Conservation (phyloP, 2,329 filamentous ascomycete species). For the Trichothecium roseum region DNA sequence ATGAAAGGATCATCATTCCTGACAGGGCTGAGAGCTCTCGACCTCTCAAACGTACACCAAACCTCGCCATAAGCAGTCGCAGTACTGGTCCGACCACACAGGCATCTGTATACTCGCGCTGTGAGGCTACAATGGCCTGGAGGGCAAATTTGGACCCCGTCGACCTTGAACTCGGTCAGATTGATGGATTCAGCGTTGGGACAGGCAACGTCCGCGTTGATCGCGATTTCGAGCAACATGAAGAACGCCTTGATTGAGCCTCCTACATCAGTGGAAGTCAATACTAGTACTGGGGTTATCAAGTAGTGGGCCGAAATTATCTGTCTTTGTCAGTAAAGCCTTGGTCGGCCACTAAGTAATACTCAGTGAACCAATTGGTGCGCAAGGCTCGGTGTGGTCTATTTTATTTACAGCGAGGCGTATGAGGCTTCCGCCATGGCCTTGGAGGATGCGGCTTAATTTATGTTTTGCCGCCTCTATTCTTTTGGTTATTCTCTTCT, state of each 20-base stretch:
- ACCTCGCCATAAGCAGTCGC: slow-evolving; percentile 5
- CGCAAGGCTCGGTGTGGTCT: no score
- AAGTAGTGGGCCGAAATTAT: neutral
- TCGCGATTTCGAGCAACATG: slow-evolving; percentile 18
- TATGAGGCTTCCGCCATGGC: neutral
- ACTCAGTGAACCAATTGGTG: no score
- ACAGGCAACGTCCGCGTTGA: slow-evolving; percentile 16
- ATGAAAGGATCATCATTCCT: no score
- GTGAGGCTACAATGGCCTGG: slow-evolving; percentile 8
- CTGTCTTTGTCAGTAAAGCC: no score
- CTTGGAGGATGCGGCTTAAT: neutral
- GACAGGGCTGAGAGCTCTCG: neutral
- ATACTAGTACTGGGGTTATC: no score
- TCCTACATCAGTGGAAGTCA: slow-evolving; percentile 1
- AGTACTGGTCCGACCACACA: slow-evolving; percentile 8
- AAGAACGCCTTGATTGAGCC: slow-evolving; percentile 15
- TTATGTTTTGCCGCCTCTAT: neutral
- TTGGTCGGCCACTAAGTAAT: no score
- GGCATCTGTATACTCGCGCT: slow-evolving; percentile 14
- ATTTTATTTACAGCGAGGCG: neutral
- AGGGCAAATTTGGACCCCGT: slow-evolving; percentile 13
- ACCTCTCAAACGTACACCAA: slow-evolving; percentile 7
- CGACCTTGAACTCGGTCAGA: slow-evolving; percentile 21
- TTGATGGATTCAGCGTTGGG: slow-evolving; percentile 10
- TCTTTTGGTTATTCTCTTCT: neutral